These are phyloP conservation scores for Agaricales sp. DNA, from an alignment of 1,284 basidiomycete genomes.

Conservation along the genomic window DNA sequence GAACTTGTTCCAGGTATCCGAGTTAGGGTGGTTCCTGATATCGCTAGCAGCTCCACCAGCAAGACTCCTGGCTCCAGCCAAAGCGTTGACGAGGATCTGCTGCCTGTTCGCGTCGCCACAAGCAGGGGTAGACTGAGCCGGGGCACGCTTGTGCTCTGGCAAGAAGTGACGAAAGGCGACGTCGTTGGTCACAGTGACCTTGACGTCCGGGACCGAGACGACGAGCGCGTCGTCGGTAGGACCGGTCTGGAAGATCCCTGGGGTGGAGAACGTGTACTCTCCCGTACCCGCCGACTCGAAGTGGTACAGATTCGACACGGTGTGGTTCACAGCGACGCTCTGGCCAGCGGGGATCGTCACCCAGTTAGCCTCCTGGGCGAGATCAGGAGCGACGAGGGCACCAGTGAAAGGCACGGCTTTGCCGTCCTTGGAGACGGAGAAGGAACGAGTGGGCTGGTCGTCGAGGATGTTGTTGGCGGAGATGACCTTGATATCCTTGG, in stretches of 20 bases:
- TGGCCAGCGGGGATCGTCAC: slow-evolving; percentile 2
- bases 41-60: not conserved
- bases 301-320: not conserved
- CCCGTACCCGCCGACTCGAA: not conserved
- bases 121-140: not conserved
- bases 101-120: not conserved
- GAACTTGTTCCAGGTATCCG: not conserved
- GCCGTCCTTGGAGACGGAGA: not conserved
- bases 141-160: not conserved
- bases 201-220: not conserved
- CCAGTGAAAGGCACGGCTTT: not conserved
- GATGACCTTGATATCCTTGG: not conserved
- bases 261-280: not conserved
- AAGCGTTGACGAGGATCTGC: not conserved
- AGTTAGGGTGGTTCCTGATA: not conserved
- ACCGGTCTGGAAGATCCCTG: not conserved
- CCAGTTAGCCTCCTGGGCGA: not conserved
- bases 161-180: not conserved
- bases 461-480: not conserved
- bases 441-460: not conserved
- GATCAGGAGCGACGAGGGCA: not conserved
- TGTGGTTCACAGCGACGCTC: not conserved
- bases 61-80: not conserved
- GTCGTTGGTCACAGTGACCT: not conserved
- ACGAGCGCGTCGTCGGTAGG: not conserved